phyloP scores from a whole-genome alignment of 495 filamentous ascomycete genomes.

The Penicillium simplicissimum region DNA sequence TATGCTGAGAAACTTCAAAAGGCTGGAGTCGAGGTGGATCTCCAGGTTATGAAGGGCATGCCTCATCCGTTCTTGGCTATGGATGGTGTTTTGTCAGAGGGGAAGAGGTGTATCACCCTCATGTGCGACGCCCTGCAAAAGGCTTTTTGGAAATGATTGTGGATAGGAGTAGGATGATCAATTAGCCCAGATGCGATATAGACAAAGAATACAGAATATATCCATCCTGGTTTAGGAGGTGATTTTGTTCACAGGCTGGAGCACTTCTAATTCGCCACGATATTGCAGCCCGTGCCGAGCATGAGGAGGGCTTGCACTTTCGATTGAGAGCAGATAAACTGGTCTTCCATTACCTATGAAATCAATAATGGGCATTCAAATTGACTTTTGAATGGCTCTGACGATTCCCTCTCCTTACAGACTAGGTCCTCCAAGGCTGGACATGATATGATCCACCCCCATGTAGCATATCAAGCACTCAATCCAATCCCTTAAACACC shows the following conservation, averaged over 20 bases:
- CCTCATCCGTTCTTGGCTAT: conserved; percentile 64
- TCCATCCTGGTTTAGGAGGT: background rate
- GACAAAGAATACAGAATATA: background rate
- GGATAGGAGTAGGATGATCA: background rate
- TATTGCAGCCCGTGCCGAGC: no score
- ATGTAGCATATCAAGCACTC: background rate
- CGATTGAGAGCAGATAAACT: no score
- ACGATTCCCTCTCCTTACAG: no score
- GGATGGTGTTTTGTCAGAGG: conserved; percentile 56
- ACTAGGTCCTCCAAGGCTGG: no score
- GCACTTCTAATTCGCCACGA: no score
- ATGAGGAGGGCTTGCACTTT: no score
- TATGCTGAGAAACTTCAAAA: conserved; percentile 49
- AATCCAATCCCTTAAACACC: conserved; percentile 37
- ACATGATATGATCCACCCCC: no score
- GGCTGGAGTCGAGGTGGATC: conserved; percentile 55
- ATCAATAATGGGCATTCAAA: no score
- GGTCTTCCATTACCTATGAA: no score
- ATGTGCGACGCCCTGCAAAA: conserved; percentile 54
- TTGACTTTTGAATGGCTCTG: no score
- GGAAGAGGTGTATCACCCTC: conserved; percentile 52
- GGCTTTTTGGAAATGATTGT: conserved; percentile 39
- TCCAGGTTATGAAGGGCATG: conserved; percentile 60
- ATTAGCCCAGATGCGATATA: background rate
- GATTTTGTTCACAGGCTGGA: no score